Base-by-base conservation (phyloP, 495 filamentous ascomycete species). In the Hypoxylon perforatum region DNA sequence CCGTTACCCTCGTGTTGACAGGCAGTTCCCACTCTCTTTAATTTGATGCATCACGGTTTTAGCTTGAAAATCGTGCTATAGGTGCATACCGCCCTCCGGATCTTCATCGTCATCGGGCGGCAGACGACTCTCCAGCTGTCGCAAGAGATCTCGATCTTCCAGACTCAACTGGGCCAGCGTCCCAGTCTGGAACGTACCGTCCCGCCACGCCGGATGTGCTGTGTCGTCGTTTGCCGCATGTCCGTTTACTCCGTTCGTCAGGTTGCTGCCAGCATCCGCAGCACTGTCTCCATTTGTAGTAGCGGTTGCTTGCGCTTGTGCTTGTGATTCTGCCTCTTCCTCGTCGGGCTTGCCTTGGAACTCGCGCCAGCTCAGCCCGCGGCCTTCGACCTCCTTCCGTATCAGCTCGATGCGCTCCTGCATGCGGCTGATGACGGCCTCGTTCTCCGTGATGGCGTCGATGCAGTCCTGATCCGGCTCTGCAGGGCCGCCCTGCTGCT, bases 381-480 rank as follows among this genome's bases (percentile, higher is more conserved):
- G 83, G 25, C 77, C 67, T 80, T 97, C 92, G 2, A 95, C 87
- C 81, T 97, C 93, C 56, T 59, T 74, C 73, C 85, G 88, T 57
- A 96, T 74, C 44, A 94, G 71, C 44, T 61, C 74, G 66, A 96
- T 84, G 68, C 93, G 81, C 79, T 87, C 86, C 49, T 85, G 80
- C 89, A 94, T 94, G 49, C 91, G 82, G 38, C 59, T 76, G 35
- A 94, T 87, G 45, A 96, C 92, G 4, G 77, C 77, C 65, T 90
- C 82, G 75, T 97, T 97, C 79, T 97, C 93, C 39, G 36, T 69
- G 76, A 89, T 89, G 30, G 91, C 82, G 73, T 94, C 88, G 52
- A 78, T 71, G 77, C 90, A 92, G 68, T 89, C 88, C 17, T 75
- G 72, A 69, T 93, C 89, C 0, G 83, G 84, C 57, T 85, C n/a